These are phyloP conservation scores for Cladosporium velox DNA, from an alignment of 2,329 filamentous ascomycete species.

Conservation along the genomic window DNA sequence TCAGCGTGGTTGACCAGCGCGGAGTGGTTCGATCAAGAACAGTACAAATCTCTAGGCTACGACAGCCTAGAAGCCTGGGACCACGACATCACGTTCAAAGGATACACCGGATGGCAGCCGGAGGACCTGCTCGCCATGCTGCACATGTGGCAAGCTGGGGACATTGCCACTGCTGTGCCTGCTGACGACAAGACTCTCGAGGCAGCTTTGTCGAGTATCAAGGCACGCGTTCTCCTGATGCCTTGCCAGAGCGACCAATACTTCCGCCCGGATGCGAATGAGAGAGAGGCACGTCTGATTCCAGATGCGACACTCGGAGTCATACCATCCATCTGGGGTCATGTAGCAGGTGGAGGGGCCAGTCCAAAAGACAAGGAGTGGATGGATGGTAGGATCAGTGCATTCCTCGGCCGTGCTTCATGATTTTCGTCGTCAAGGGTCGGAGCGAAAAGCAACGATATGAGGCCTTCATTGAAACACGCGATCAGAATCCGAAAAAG, in stretches of 20 bases:
- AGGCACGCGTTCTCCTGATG: slow-evolving; percentile 43
- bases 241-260: slow-evolving; percentile 45
- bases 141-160: slow-evolving; percentile 47
- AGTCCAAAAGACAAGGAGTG: not conserved
- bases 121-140: slow-evolving; percentile 43
- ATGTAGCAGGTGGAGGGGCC: slow-evolving; percentile 43
- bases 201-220: slow-evolving; percentile 40
- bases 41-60: slow-evolving; percentile 36
- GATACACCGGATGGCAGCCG: slow-evolving; percentile 28
- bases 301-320: slow-evolving; percentile 35
- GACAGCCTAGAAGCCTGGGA: slow-evolving; percentile 38
- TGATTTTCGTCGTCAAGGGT: not conserved
- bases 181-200: slow-evolving; percentile 37
- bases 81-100: slow-evolving; percentile 13
- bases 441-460: no score
- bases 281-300: slow-evolving; percentile 41
- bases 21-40: slow-evolving; percentile 40
- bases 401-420: not conserved
- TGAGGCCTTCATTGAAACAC: no score
- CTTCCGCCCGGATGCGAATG: slow-evolving; percentile 44
- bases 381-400: not conserved
- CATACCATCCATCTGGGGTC: slow-evolving; percentile 45
- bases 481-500: not conserved
- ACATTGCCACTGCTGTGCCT: slow-evolving; percentile 38
- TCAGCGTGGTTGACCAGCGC: slow-evolving; percentile 45